phyloP scores from a whole-genome alignment of 208 protist genomes.

The Leishmania arabica region DNA sequence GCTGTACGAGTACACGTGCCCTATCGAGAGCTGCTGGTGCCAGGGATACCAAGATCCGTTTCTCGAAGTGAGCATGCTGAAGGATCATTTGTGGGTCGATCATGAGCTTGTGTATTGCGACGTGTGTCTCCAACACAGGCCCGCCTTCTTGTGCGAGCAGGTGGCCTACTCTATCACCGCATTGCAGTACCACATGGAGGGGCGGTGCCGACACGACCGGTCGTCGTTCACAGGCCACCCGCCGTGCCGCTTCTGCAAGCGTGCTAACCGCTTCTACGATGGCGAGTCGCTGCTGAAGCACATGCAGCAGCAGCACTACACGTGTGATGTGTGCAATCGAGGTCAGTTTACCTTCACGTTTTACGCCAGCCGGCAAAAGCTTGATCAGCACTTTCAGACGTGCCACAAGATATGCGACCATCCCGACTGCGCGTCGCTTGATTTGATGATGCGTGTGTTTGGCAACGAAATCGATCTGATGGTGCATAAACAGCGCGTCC shows the following conservation, averaged over 20 bases:
- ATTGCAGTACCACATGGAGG: conserved; percentile 65
- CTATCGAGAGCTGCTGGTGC: conserved; percentile 66
- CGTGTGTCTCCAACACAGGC: conserved; percentile 70
- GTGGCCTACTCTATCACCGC: conserved; percentile 53
- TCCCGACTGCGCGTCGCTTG: conserved; percentile 65
- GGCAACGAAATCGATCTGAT: conserved; percentile 79
- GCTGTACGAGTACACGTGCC: conserved; percentile 78
- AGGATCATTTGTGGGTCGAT: conserved; percentile 69
- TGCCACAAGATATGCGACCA: conserved; percentile 89
- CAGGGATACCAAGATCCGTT: conserved; percentile 81
- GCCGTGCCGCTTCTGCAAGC: conserved; percentile 77
- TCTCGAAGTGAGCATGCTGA: conserved; percentile 46
- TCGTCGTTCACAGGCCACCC: conserved; percentile 86
- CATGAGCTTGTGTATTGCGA: conserved; percentile 76
- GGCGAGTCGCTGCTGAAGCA: conserved; percentile 84
- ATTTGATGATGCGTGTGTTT: conserved; percentile 87
- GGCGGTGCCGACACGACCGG: conserved; percentile 55
- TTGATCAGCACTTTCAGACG: conserved; percentile 74
- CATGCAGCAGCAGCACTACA: conserved; percentile 90
- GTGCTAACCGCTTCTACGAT: conserved; percentile 66
- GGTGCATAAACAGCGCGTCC: conserved; percentile 79
- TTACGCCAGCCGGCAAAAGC: conserved; percentile 73
- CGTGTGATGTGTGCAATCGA: conserved; percentile 88
- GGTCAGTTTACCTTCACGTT: conserved; percentile 86
- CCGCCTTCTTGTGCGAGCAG: conserved; percentile 88